phyloP scores from a whole-genome alignment of 306 rosid genomes.

The Ormosia semicastrata region DNA sequence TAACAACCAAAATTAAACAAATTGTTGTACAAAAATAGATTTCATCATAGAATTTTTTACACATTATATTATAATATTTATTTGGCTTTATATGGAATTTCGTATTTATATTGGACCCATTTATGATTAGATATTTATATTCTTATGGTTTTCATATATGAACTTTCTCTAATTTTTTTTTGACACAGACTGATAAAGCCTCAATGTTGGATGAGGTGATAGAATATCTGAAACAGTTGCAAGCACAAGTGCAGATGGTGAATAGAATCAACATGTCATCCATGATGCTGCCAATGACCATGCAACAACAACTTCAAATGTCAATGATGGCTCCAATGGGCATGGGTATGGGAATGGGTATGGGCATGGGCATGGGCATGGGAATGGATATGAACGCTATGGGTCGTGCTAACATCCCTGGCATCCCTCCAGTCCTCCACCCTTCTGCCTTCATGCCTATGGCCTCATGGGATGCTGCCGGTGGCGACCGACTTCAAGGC shows the following conservation, averaged over 20 bases:
- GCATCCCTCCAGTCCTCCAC: constrained; percentile 62
- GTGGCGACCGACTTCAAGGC: constrained; percentile 38
- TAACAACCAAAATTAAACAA: not conserved
- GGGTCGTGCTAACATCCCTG: constrained; percentile 48
- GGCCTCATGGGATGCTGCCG: constrained; percentile 64
- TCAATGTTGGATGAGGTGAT: constrained; percentile 97
- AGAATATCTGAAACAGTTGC: constrained; percentile 82
- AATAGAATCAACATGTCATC: constrained; percentile 69
- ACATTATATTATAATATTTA: not conserved
- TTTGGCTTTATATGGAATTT: not conserved
- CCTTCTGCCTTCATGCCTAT: constrained; percentile 73
- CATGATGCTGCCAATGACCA: constrained; percentile 70
- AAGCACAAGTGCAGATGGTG: constrained; percentile 86
- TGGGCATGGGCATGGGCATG: constrained; percentile 62
- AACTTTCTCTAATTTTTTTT: not conserved
- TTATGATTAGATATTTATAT: not conserved
- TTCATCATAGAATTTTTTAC: not conserved
- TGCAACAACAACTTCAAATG: constrained; percentile 91
- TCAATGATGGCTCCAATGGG: constrained; percentile 73
- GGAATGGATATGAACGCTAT: constrained; percentile 61
- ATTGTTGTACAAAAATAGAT: not conserved
- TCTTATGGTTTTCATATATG: not conserved
- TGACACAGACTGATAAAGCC: constrained; percentile 79
- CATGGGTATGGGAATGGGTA: constrained; percentile 57
- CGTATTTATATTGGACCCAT: not conserved